Conservation (phyloP, 106 monocot genomes). For the Dendrobium nobile region DNA sequence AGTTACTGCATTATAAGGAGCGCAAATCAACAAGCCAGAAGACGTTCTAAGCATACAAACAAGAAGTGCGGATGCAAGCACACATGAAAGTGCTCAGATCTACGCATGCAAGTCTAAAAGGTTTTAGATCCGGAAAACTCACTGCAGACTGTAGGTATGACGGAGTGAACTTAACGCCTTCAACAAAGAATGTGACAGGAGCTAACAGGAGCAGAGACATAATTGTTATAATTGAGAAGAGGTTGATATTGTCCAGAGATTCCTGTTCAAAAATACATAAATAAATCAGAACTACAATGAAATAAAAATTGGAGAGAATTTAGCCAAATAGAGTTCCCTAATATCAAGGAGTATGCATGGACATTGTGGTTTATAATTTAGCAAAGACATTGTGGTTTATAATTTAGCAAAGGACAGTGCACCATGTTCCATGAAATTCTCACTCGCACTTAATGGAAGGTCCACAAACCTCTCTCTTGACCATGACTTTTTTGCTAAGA, state of each 20-base stretch:
- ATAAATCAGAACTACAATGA: not conserved
- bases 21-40: not conserved
- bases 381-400: too few species aligned
- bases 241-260: conserved; percentile 87
- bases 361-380: too few species aligned
- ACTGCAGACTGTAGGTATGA: conserved; percentile 66
- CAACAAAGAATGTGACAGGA: conserved; percentile 49
- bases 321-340: not conserved
- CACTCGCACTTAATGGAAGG: too few species aligned
- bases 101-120: not conserved
- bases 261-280: conserved; percentile 53
- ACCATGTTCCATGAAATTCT: too few species aligned
- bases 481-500: conserved; percentile 92
- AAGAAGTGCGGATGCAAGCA: not conserved
- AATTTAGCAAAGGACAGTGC: too few species aligned
- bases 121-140: conserved; percentile 20
- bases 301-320: not conserved
- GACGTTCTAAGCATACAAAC: not conserved
- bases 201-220: conserved; percentile 65
- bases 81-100: not conserved
- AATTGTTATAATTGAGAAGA: conserved; percentile 91
- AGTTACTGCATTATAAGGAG: not conserved
- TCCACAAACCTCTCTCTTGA: conserved; percentile 62
- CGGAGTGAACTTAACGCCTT: conserved; percentile 81
- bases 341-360: too few species aligned